phyloP scores from a whole-genome alignment of 1,139 yeast species.

The Oligophagozyma castellii region DNA sequence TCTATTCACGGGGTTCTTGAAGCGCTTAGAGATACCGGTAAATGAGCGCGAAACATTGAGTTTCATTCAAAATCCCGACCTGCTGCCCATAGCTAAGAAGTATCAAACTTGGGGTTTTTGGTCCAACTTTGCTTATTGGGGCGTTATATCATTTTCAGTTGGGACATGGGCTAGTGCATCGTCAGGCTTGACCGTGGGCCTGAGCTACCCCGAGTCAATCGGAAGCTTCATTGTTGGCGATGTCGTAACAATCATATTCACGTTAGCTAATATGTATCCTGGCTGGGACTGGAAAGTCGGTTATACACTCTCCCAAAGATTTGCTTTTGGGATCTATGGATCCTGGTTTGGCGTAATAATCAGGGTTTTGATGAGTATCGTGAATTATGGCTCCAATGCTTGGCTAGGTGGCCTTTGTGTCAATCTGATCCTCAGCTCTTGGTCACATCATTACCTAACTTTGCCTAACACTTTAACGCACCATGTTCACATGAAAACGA shows the following conservation, averaged over 20 bases:
- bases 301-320: constrained; percentile 32
- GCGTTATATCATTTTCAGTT: constrained; percentile 27
- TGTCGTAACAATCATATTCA: constrained; percentile 27
- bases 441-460: constrained; percentile 25
- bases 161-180: constrained; percentile 32
- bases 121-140: constrained; percentile 31
- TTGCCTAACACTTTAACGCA: constrained; percentile 26
- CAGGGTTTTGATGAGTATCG: constrained; percentile 30
- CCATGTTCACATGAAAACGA: constrained; percentile 28
- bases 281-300: constrained; percentile 36
- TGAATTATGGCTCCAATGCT: constrained; percentile 31
- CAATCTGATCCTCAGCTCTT: constrained; percentile 26
- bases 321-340: constrained; percentile 34
- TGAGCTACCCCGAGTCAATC: constrained; percentile 30
- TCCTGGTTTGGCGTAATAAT: constrained; percentile 30
- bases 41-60: constrained; percentile 22
- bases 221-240: constrained; percentile 32
- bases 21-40: constrained; percentile 23
- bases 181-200: constrained; percentile 28
- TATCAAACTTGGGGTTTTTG: constrained; percentile 31
- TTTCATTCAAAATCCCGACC: constrained; percentile 26
- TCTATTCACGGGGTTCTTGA: constrained; percentile 5
- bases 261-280: constrained; percentile 31
- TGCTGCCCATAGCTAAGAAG: constrained; percentile 25
- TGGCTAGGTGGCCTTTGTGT: constrained; percentile 31